These are phyloP conservation scores for Globisporangium rhizosaccharum DNA, from an alignment of 352 stramenopile species.

Conservation along the genomic window DNA sequence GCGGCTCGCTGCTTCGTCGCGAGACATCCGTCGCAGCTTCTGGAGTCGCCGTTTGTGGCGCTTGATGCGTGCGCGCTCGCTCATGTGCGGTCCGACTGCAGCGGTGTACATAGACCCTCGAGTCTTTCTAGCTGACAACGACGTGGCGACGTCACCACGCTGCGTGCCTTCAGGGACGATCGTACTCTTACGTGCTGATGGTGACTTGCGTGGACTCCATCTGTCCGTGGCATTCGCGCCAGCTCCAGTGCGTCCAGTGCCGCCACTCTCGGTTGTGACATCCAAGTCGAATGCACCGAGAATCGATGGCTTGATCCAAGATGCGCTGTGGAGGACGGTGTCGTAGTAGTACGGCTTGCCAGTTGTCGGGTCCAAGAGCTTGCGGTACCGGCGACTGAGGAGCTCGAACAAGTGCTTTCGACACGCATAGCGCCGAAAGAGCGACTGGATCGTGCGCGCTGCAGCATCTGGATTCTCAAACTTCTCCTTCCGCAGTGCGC, in stretches of 20 bases:
- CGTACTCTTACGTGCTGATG: constrained; percentile 10
- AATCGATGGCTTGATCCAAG: constrained; percentile 58
- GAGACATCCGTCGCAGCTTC: constrained; percentile 47
- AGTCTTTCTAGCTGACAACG: neutral
- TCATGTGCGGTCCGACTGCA: constrained; percentile 24
- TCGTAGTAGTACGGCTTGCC: constrained; percentile 66
- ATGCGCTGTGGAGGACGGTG: constrained; percentile 28
- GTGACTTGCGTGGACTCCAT: constrained; percentile 8
- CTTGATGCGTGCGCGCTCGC: constrained; percentile 50
- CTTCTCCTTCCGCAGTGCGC: constrained; percentile 22
- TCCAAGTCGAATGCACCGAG: constrained; percentile 53
- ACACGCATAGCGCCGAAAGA: constrained; percentile 47
- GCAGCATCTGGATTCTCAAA: constrained; percentile 32
- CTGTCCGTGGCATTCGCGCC: neutral
- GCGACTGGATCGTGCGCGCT: constrained; percentile 49
- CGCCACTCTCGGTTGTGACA: constrained; percentile 14
- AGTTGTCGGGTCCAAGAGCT: constrained; percentile 41
- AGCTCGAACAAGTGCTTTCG: constrained; percentile 38
- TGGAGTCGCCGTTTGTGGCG: constrained; percentile 59
- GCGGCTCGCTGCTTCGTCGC: constrained; percentile 41
- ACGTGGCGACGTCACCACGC: neutral
- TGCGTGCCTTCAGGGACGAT: neutral
- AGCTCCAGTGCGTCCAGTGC: neutral
- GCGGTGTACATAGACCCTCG: no score
- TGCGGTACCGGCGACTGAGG: constrained; percentile 47